Percentiles rank a stretch among this genome's conserved stretches.
Evolutionary conservation across 768 basidiomycete genomes (phyloP).

Genomic region (Termitomyces bulborhizus): DNA sequence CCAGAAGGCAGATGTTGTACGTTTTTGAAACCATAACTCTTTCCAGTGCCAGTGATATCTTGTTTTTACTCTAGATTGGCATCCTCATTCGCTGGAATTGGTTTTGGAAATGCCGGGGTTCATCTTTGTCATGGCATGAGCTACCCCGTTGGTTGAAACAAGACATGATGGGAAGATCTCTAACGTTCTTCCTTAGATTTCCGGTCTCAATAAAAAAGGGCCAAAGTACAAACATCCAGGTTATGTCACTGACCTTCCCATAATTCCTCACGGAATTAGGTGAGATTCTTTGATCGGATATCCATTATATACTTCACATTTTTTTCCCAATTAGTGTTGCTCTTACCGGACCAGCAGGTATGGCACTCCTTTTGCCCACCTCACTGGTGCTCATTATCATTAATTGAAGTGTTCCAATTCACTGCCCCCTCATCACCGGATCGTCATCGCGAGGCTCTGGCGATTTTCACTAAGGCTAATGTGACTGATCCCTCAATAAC

Average conservation of each 20-base stretch:
- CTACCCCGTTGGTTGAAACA: slow-evolving; percentile 57
- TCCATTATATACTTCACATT: not conserved
- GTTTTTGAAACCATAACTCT: not conserved
- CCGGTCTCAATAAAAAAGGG: slow-evolving; percentile 90
- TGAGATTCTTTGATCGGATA: slow-evolving; percentile 17
- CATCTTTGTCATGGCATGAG: slow-evolving; percentile 89
- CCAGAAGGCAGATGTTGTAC: slow-evolving; percentile 87
- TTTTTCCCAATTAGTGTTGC: slow-evolving; percentile 56
- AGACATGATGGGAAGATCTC: not conserved
- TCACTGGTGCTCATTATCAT: not conserved
- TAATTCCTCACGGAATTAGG: slow-evolving; percentile 92
- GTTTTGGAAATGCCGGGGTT: slow-evolving; percentile 91
- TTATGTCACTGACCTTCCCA: slow-evolving; percentile 78
- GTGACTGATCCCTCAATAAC: slow-evolving; percentile 64
- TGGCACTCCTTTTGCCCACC: not conserved
- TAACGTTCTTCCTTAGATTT: slow-evolving; percentile 51
- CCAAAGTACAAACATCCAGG: slow-evolving; percentile 90
- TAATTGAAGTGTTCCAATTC: slow-evolving; percentile 75
- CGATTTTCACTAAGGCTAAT: slow-evolving; percentile 69
- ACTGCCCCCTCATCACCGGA: slow-evolving; percentile 91
- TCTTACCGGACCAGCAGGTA: slow-evolving; percentile 81
- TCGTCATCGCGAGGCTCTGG: slow-evolving; percentile 84
- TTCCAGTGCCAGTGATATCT: not conserved
- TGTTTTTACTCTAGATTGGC: slow-evolving; percentile 52
- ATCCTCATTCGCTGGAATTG: slow-evolving; percentile 91